A percentile compares a stretch with the other conserved stretches of the same genome.
These are phyloP conservation scores for Trichothecium roseum DNA, from an alignment of 2,329 filamentous ascomycete genomes.

Conservation along the genomic window DNA sequence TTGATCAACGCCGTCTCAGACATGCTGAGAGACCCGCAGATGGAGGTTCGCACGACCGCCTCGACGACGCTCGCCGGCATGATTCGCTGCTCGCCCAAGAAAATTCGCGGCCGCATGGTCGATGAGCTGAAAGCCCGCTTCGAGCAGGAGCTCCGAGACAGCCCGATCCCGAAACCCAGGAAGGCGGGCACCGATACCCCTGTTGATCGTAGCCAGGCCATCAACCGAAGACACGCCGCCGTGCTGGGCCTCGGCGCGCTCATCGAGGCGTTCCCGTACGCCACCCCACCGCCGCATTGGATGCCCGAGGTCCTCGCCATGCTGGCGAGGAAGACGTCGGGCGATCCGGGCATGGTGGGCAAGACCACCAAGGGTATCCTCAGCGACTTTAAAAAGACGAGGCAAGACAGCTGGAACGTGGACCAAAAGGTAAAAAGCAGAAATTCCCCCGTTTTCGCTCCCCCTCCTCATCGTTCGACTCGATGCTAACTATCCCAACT, in stretches of 20 bases:
- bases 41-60: slow-evolving; percentile 91
- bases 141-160: slow-evolving; percentile 63
- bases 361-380: slow-evolving; percentile 92
- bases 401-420: slow-evolving; percentile 96
- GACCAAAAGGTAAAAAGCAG: slow-evolving; percentile 75
- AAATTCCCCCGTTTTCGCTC: background rate
- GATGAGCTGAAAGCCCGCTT: slow-evolving; percentile 68
- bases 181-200: slow-evolving; percentile 47
- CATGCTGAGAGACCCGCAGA: slow-evolving; percentile 86
- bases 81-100: slow-evolving; percentile 86
- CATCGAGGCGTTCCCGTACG: slow-evolving; percentile 93
- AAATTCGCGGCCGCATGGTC: slow-evolving; percentile 70
- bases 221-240: slow-evolving; percentile 78
- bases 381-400: slow-evolving; percentile 98
- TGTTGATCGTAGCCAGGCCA: slow-evolving; percentile 61
- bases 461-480: background rate
- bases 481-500: slow-evolving; percentile 1
- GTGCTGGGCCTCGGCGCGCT: slow-evolving; percentile 84
- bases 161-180: slow-evolving; percentile 73
- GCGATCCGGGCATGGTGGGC: slow-evolving; percentile 82
- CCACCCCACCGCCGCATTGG: slow-evolving; percentile 84
- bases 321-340: slow-evolving; percentile 74
- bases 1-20: slow-evolving; percentile 89
- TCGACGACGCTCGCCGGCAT: slow-evolving; percentile 89
- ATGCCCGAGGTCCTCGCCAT: slow-evolving; percentile 86